Base-by-base conservation (phyloP, 768 basidiomycete genomes). In the Leccinellum albellum region DNA sequence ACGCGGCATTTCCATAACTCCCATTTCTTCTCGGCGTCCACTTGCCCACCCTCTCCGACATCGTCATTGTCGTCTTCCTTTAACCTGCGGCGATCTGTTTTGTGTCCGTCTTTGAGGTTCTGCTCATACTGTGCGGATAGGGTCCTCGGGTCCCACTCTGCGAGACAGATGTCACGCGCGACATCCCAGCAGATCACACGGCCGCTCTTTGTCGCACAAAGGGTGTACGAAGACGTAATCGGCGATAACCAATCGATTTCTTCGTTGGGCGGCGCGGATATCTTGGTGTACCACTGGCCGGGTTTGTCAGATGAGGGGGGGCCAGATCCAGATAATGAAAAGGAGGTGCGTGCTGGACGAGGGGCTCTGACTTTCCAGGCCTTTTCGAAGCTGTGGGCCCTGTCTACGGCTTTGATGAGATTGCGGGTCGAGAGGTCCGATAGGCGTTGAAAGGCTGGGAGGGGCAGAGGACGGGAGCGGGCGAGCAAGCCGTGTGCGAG, bases 161-260 rank as follows among this genome's bases (percentile, higher is more conserved):
- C 86, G 3, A 88, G 75, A 58, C 82, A 83, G 15, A 69, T 65
- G 50, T 88, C 83, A 3, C 77, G 76, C 51, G 82, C 81, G 14
- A 89, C 82, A 56, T 89, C 86, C 88, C 88, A 89, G 61, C 87
- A 89, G 15, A 89, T 82, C 20, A 89, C 85, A 63, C 85, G 85
- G 5, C 88, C 87, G 50, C 81, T 84, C 73, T 88, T 88, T 0
- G 88, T 89, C 1, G 86, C 85, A 62, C 86, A 89, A n/a, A 89
- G 80, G 4, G 82, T 87, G 64, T 89, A 89, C 35, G 81, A 85
- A 6, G 85, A 85, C 2, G 87, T 88, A 62, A 89, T 88, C 17
- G 88, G 86, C 3, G 86, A 87, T 6, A 89, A 72, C 87, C 87
- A 89, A 60, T 89, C 87, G 14, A 89, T 83, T 52, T 87, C 85